Evolutionary conservation across 306 rosid genomes (phyloP), one percentile per base, ranked within the genome.

Genomic region (Luffa aegyptiaca): DNA sequence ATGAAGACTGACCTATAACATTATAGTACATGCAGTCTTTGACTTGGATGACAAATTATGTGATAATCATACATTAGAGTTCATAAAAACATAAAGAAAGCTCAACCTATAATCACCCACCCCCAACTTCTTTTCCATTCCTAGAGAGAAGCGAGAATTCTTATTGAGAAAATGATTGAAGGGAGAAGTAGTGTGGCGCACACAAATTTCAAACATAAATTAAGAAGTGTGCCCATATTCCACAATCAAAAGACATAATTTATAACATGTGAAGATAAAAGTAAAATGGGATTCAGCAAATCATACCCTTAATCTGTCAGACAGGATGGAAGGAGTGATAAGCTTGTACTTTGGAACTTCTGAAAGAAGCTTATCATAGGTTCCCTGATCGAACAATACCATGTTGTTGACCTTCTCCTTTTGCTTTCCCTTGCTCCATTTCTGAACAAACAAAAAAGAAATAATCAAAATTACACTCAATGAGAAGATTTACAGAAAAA

Each of bases 341-440:
- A 68, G 88, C 69, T 87, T 87, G 84, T 71, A 87, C 59, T 87
- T 85, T 0, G 90, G 85, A 72, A 57, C 90, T 80, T 87, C 90
- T 0, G 80, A 31, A 59, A 85, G 87, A 7, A 87, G 88, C 75
- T 85, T 85, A 78, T 82, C 88, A 39, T 88, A 84, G 4, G 85
- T 66, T 10, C 44, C 87, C 58, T 88, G 81, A 18, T 88, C 90
- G 33, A 88, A 88, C 82, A 85, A 66, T 1, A 88, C 83, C 87
- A 83, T 76, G 79, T 83, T 85, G 86, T 88, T 85, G 64, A 85
- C 89, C 82, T 88, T 85, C 78, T 85, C 89, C 85, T 85, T 85
- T 52, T 88, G 89, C 78, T 88, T 87, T 44, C 89, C 87, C 77
- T 88, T 88, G 89, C 90, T 85, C 89, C 87, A 88, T 77, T 85